Evolutionary conservation across 495 filamentous ascomycete species (phyloP), one percentile per base, ranked within the genome.

Genomic region (Annulohypoxylon moriforme): DNA sequence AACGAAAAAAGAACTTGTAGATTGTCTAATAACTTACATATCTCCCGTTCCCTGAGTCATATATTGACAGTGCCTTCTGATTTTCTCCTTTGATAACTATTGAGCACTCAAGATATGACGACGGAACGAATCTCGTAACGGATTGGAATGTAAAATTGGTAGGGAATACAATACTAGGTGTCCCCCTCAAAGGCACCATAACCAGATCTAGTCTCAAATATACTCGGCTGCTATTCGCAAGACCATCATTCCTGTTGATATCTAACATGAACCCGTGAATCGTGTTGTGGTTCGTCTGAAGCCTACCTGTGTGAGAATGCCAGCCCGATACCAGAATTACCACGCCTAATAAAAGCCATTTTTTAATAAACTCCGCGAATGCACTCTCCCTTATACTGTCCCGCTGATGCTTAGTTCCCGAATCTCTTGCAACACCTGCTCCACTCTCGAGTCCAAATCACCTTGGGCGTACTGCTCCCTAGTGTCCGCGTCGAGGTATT

Each of bases 391-490:
- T 77, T 75, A 88, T 14, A 88, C 85, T 5, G 86, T 88, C 56
- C 86, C 86, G 68, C 85, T 87, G 86, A 99, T 98, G 81, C 94
- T 98, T 81, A 99, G 80, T 80, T 97, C 95, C 75, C 96, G 85
- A 81, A 99, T 98, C 85, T 98, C 94, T 78, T 98, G 94, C 80
- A 99, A 74, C 63, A 98, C 96, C 82, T 98, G 91, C 84, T 99
- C 96, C 38, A 99, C 96, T 70, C 93, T 83, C 68, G 88, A 92
- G 80, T 99, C 96, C 73, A 99, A 81, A 74, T 97, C 91, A 38
- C 96, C 96, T 69, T 93, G 89, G 14, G 96, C 96, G 81, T 99
- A 99, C 82, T 97, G 93, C 64, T 99, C 96, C 60, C 96, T 86
- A 47, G 94, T 98, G 77, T 96, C 93, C n/a, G 94, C 90, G 80